phyloP scores from a whole-genome alignment of 208 protist genomes.

The Acanthamoeba castellanii region DNA sequence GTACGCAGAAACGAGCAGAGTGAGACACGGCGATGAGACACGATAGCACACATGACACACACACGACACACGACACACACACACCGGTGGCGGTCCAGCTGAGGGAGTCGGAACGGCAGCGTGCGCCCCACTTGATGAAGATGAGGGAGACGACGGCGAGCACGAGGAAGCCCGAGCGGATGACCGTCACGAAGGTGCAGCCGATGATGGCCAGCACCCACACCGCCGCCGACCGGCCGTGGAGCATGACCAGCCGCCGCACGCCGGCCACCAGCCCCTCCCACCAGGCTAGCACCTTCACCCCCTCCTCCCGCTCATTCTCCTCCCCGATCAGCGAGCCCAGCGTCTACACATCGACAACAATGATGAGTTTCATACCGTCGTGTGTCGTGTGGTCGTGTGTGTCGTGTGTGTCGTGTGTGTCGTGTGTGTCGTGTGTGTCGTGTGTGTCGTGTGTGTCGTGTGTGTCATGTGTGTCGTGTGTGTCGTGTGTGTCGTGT shows the following conservation, averaged over 20 bases:
- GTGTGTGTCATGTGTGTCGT: no score
- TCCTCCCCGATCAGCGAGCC: conserved; percentile 28
- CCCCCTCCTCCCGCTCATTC: not conserved
- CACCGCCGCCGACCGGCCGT: not conserved
- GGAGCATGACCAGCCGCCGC: conserved; percentile 23
- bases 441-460: no score
- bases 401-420: no score
- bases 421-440: no score
- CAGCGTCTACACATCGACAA: not conserved
- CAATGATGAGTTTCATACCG: no score
- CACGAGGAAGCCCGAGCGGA: conserved; percentile 27
- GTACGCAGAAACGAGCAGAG: not conserved
- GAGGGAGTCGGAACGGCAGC: not conserved
- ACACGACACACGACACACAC: not conserved
- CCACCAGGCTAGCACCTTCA: conserved; percentile 43
- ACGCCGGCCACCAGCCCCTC: conserved; percentile 11
- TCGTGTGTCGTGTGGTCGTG: not conserved
- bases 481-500: no score
- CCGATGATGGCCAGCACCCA: conserved; percentile 61
- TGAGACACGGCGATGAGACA: not conserved
- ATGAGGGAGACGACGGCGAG: conserved; percentile 56
- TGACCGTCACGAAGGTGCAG: conserved; percentile 4
- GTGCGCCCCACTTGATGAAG: conserved; percentile 33
- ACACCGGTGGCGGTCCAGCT: conserved; percentile 30
- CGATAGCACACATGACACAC: not conserved